Evolutionary conservation across 345 rosid genomes (phyloP), one percentile per base, ranked within the genome.

Genomic region (Salix dunnii): DNA sequence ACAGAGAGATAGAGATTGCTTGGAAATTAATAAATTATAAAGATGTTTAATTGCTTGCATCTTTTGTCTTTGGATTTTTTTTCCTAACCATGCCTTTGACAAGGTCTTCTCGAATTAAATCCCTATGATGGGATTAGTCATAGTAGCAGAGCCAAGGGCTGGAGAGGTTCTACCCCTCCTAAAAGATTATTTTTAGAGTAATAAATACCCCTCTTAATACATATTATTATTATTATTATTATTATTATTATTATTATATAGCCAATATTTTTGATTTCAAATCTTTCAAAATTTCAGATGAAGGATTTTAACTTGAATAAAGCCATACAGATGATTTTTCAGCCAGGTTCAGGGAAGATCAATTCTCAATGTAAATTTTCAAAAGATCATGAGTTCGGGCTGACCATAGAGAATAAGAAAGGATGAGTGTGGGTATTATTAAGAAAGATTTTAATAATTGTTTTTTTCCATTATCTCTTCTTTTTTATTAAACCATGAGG

Each of bases 271-370:
- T n/a, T n/a, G n/a, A n/a, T n/a, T n/a, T n/a, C n/a, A n/a, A n/a
- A n/a, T n/a, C n/a, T n/a, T n/a, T n/a, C n/a, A n/a, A n/a, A n/a
- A n/a, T n/a, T n/a, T n/a, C n/a, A n/a, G n/a, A n/a, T n/a, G n/a
- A n/a, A n/a, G n/a, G n/a, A n/a, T n/a, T n/a, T n/a, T n/a, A n/a
- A n/a, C n/a, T n/a, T n/a, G n/a, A n/a, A n/a, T n/a, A n/a, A n/a
- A n/a, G n/a, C n/a, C n/a, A n/a, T n/a, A n/a, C n/a, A n/a, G n/a
- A n/a, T n/a, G n/a, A 77, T 81, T 85, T 79, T 58, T 78, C 85
- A 79, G 85, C 58, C 66, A 68, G 71, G 77, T 31, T 51, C 74
- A 72, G 86, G 88, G 86, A 77, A 81, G 73, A 1, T 0, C 75
- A 82, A 84, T 77, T 64, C 30, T 67, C 27, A 2, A 11, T 35